phyloP scores from a whole-genome alignment of 2,329 filamentous ascomycete genomes.

The Colletotrichum sp. region DNA sequence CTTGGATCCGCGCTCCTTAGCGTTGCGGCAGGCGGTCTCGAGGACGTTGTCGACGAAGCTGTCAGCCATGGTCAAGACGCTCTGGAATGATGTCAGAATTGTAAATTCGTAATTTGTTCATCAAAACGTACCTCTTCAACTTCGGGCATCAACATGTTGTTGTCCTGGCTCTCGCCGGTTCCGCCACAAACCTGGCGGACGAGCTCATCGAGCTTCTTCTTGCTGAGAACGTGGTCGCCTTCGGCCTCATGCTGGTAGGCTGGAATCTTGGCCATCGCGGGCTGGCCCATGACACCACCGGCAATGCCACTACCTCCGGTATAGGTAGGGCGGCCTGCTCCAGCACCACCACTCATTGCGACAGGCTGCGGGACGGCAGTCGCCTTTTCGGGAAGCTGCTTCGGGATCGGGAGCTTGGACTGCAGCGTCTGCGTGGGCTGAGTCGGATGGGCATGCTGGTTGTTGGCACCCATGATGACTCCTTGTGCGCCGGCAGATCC shows the following conservation, averaged over 20 bases:
- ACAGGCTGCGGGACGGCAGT: conserved; percentile 77
- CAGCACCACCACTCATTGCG: conserved; percentile 64
- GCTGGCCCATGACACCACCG: conserved; percentile 86
- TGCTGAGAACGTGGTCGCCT: conserved; percentile 91
- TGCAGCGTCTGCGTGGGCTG: conserved; percentile 47
- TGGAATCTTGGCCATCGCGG: conserved; percentile 81
- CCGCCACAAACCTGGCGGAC: conserved; percentile 92
- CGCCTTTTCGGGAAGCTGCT: conserved; percentile 72
- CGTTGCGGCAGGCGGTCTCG: conserved; percentile 84
- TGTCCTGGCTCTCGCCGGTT: conserved; percentile 72
- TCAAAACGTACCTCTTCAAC: conserved; percentile 82
- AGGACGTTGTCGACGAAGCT: conserved; percentile 95
- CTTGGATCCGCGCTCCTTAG: conserved; percentile 90
- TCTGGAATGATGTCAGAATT: conserved; percentile 52
- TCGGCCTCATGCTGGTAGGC: conserved; percentile 89
- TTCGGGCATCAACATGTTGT: conserved; percentile 83
- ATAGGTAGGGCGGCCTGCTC: conserved; percentile 80
- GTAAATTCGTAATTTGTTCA: not conserved
- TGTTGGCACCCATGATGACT: conserved; percentile 33
- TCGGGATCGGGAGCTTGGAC: conserved; percentile 81
- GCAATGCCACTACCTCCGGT: conserved; percentile 78
- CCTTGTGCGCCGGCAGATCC: conserved; percentile 32
- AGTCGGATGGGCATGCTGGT: conserved; percentile 55
- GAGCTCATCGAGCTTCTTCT: conserved; percentile 96
- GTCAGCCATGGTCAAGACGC: conserved; percentile 87